These are phyloP conservation scores for Phalaenopsis hybrid DNA, from an alignment of 116 monocot genomes.

Conservation along the genomic window DNA sequence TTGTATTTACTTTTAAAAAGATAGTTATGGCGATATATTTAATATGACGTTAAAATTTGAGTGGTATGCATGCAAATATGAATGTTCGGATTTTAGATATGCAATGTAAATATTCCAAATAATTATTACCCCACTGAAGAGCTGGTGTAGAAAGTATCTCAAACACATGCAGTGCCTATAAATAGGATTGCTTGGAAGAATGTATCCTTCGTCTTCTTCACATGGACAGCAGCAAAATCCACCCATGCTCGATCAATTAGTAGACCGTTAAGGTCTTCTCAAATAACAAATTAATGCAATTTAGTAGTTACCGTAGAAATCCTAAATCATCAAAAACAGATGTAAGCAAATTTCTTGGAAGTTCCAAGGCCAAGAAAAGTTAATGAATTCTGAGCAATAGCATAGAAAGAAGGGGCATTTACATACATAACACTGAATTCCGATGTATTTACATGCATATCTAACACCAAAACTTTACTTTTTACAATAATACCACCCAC, in stretches of 20 bases:
- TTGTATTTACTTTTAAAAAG: too few species aligned
- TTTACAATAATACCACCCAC: too few species aligned
- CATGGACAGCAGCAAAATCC: constrained; percentile 66
- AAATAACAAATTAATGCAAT: neutral
- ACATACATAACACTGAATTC: too few species aligned
- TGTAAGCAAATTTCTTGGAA: neutral
- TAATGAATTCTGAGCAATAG: too few species aligned
- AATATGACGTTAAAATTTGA: too few species aligned
- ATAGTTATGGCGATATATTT: too few species aligned
- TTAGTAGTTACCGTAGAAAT: neutral
- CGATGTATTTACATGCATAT: too few species aligned
- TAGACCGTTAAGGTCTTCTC: neutral
- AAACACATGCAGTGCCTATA: constrained; percentile 63
- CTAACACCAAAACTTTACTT: too few species aligned
- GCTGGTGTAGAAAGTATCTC: constrained; percentile 67
- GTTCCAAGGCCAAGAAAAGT: too few species aligned
- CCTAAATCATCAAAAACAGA: constrained; percentile 2
- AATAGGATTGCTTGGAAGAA: constrained; percentile 49
- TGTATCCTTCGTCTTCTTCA: constrained; percentile 68
- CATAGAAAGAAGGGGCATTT: too few species aligned
- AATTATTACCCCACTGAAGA: constrained; percentile 59
- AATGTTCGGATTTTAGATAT: too few species aligned
- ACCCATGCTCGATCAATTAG: constrained; percentile 31
- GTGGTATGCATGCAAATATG: too few species aligned
- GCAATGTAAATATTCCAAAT: neutral